These are phyloP conservation scores for Paracoccidioides brasiliensis DNA, from an alignment of 2,329 filamentous ascomycete species.

Conservation along the genomic window DNA sequence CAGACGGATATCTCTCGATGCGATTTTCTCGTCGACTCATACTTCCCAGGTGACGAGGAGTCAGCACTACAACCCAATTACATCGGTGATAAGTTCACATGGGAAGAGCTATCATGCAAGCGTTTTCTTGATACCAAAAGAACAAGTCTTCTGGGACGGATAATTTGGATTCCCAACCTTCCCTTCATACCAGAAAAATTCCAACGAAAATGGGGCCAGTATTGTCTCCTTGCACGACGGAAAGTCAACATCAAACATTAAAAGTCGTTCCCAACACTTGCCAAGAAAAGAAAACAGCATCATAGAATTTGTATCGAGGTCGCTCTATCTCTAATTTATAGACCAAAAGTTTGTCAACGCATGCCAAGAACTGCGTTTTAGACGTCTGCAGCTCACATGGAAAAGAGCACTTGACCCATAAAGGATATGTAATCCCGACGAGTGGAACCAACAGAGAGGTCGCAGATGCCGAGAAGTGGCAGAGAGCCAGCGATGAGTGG, in stretches of 20 bases:
- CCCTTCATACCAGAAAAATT: slow-evolving; percentile 55
- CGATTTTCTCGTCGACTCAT: slow-evolving; percentile 76
- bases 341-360: background rate
- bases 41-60: slow-evolving; percentile 48
- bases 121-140: slow-evolving; percentile 67
- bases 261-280: background rate
- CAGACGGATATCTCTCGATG: slow-evolving; percentile 59
- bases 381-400: slow-evolving; percentile 3
- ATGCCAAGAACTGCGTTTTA: slow-evolving; percentile 3
- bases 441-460: background rate
- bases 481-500: background rate
- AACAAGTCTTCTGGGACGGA: slow-evolving; percentile 60
- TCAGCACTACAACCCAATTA: slow-evolving; percentile 71
- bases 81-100: slow-evolving; percentile 56
- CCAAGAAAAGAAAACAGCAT: background rate
- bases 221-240: slow-evolving; percentile 64
- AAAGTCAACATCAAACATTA: slow-evolving; percentile 1
- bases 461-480: background rate
- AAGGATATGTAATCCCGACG: slow-evolving; percentile 24
- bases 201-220: slow-evolving; percentile 69
- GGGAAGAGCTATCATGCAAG: slow-evolving; percentile 64
- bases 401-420: slow-evolving; percentile 20
- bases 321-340: no score
- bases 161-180: slow-evolving; percentile 69
- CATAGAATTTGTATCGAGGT: background rate